Evolutionary conservation across 2,329 filamentous ascomycete genomes (phyloP).

Genomic region (Hypomyces rosellus): DNA sequence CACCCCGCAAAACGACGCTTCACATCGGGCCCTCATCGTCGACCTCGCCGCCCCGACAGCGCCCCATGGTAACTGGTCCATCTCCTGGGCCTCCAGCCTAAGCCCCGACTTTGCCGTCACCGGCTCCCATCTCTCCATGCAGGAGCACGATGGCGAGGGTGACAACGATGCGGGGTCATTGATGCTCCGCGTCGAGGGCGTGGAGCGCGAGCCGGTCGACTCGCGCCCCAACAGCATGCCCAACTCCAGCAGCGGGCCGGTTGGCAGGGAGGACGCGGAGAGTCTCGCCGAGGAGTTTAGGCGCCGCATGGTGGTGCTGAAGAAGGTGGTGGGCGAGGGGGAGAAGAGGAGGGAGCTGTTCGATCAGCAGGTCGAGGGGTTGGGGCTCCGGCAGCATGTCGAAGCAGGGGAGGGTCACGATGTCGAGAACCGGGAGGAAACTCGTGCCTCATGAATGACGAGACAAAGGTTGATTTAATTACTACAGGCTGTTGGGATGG

Average conservation of each 20-base stretch:
- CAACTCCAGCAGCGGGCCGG: slow-evolving; percentile 25
- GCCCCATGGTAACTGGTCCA: slow-evolving; percentile 35
- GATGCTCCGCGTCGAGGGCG: slow-evolving; percentile 32
- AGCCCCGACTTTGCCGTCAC: slow-evolving; percentile 65
- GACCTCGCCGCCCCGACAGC: slow-evolving; percentile 38
- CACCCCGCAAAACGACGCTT: slow-evolving; percentile 32
- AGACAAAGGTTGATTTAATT: not conserved
- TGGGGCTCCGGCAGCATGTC: not conserved
- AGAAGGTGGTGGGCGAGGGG: slow-evolving; percentile 47
- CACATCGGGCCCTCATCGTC: slow-evolving; percentile 48
- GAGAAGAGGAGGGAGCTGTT: slow-evolving; percentile 34
- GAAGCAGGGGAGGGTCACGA: not conserved
- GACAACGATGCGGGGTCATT: slow-evolving; percentile 16
- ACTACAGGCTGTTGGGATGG: not conserved
- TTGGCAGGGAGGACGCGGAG: slow-evolving; percentile 42
- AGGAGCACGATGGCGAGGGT: slow-evolving; percentile 32
- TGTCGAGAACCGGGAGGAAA: not conserved
- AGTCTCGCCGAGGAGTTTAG: slow-evolving; percentile 52
- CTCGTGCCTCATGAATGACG: not conserved
- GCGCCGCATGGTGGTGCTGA: slow-evolving; percentile 48
- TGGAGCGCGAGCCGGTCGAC: slow-evolving; percentile 31
- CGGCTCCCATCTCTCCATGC: slow-evolving; percentile 36
- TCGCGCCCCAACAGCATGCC: slow-evolving; percentile 20
- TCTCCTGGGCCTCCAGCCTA: slow-evolving; percentile 66
- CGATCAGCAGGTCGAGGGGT: slow-evolving; percentile 2